phyloP scores from a whole-genome alignment of 768 basidiomycete species.

The Podaxis sp. region DNA sequence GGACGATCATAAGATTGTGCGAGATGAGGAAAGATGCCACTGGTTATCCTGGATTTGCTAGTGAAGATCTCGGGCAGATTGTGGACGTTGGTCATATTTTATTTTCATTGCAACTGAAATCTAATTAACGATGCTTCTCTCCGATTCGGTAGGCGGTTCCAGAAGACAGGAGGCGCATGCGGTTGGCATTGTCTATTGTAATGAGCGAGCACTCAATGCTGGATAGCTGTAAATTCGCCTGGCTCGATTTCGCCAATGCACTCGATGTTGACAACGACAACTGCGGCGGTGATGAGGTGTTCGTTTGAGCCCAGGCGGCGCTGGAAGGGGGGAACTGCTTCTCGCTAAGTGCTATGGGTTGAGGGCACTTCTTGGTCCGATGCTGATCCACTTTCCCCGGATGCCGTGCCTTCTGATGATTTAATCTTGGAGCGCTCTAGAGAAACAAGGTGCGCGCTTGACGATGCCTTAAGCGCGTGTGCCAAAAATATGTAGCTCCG shows the following conservation, averaged over 20 bases:
- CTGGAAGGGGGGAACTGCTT: not conserved
- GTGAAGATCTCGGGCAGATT: slow-evolving; percentile 32
- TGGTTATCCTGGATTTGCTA: slow-evolving; percentile 25
- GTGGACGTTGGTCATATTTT: slow-evolving; percentile 33
- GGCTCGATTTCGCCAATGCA: slow-evolving; percentile 36
- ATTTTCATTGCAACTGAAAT: not conserved
- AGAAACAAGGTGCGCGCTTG: not conserved
- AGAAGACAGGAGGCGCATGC: slow-evolving; percentile 36
- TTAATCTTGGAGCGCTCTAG: not conserved
- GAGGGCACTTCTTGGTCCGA: not conserved
- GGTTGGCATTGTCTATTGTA: slow-evolving; percentile 43
- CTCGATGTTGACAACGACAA: not conserved
- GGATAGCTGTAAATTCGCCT: slow-evolving; percentile 43
- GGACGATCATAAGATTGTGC: slow-evolving; percentile 31
- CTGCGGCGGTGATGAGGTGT: not conserved
- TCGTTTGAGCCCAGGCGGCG: not conserved
- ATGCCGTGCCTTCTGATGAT: not conserved
- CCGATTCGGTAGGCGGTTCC: slow-evolving; percentile 35
- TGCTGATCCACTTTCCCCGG: not conserved
- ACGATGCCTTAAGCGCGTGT: not conserved
- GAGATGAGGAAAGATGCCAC: slow-evolving; percentile 27
- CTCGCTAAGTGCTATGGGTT: not conserved
- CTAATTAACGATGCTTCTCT: not conserved
- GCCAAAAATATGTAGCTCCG: not conserved
- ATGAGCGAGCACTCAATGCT: slow-evolving; percentile 53